Percentiles rank a stretch among this genome's conserved stretches.
These are phyloP conservation scores for Cercospora brassicicola DNA, from an alignment of 2,329 filamentous ascomycete genomes.

Conservation along the genomic window DNA sequence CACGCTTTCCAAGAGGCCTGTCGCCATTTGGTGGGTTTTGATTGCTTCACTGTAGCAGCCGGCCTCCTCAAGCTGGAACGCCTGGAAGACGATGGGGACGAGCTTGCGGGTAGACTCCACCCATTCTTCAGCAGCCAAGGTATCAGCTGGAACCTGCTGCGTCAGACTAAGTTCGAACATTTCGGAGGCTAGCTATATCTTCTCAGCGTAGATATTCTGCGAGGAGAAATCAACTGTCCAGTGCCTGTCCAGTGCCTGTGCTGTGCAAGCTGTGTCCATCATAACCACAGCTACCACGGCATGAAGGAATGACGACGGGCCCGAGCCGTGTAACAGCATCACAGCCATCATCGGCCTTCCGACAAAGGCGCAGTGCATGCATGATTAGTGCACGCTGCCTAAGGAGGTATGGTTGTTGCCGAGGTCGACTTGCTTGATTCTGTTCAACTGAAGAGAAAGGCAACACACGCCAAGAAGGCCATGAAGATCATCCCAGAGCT, in stretches of 20 bases:
- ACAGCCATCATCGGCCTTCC: neutral
- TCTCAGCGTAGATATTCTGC: neutral
- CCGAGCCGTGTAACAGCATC: neutral
- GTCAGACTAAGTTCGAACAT: slow-evolving; percentile 11
- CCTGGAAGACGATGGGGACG: neutral
- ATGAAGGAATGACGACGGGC: neutral
- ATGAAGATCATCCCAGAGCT: neutral
- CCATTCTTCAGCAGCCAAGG: neutral
- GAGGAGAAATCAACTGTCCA: neutral
- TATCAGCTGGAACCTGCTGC: slow-evolving; percentile 1
- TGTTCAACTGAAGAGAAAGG: neutral
- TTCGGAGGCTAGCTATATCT: neutral
- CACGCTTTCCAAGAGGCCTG: neutral
- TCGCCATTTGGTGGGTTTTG: neutral
- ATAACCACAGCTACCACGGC: neutral
- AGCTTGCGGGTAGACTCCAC: neutral
- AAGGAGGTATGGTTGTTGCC: neutral
- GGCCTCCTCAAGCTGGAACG: slow-evolving; percentile 7
- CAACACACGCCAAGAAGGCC: neutral
- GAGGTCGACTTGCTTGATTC: neutral
- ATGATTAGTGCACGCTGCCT: neutral
- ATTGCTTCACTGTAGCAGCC: neutral
- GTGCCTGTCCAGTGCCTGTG: neutral
- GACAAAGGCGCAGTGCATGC: neutral
- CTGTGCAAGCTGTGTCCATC: neutral